phyloP scores from a whole-genome alignment of 2,329 filamentous ascomycete species.

The Chrysosporium keratinophilum region DNA sequence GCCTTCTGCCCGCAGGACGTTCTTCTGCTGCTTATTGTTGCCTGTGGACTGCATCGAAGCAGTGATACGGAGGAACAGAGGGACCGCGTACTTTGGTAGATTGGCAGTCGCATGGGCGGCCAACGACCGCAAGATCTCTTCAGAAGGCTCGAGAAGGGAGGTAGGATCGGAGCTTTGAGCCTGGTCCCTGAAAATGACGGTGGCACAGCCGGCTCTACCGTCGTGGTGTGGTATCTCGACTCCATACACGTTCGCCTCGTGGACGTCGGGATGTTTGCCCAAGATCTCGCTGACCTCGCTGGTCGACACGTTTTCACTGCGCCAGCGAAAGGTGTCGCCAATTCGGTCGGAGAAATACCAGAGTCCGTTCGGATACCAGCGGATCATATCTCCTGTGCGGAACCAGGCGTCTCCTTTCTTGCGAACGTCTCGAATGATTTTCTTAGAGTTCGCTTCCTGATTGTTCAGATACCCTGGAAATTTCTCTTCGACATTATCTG shows the following conservation, averaged over 20 bases:
- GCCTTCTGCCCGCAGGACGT: slow-evolving; percentile 58
- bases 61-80: slow-evolving; percentile 64
- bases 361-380: slow-evolving; percentile 59
- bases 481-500: slow-evolving; percentile 49
- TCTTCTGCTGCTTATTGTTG: slow-evolving; percentile 84
- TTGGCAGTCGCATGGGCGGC: slow-evolving; percentile 47
- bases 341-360: slow-evolving; percentile 65
- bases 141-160: slow-evolving; percentile 23
- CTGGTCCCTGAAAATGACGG: slow-evolving; percentile 48
- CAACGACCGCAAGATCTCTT: slow-evolving; percentile 47
- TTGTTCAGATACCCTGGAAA: slow-evolving; percentile 82
- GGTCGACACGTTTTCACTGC: slow-evolving; percentile 74
- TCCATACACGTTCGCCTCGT: slow-evolving; percentile 79
- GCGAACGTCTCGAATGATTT: slow-evolving; percentile 65
- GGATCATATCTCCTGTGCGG: slow-evolving; percentile 70
- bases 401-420: slow-evolving; percentile 70
- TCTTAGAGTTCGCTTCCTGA: slow-evolving; percentile 56
- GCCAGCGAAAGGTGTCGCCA: slow-evolving; percentile 48
- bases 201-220: slow-evolving; percentile 71
- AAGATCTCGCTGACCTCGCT: slow-evolving; percentile 70
- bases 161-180: slow-evolving; percentile 23
- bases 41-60: slow-evolving; percentile 59
- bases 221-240: slow-evolving; percentile 71
- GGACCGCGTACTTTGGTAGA: slow-evolving; percentile 65
- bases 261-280: slow-evolving; percentile 54